phyloP scores from a whole-genome alignment of 2,329 filamentous ascomycete species.

The Ascochyta viciae-villosae region DNA sequence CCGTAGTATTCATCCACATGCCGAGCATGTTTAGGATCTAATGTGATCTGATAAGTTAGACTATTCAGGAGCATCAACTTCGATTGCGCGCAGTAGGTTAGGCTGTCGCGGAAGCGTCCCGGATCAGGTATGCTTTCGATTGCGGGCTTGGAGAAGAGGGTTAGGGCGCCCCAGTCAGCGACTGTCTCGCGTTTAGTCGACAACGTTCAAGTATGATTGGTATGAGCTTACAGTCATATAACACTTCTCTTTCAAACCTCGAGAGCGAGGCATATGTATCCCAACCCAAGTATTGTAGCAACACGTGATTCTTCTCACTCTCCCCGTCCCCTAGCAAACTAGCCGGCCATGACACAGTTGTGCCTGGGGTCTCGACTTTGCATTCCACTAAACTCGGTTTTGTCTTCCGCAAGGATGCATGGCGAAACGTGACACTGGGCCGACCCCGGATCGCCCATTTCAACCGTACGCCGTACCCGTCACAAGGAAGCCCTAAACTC shows the following conservation, averaged over 20 bases:
- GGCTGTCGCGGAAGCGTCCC: slow-evolving; percentile 8
- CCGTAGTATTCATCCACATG: slow-evolving; percentile 14
- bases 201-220: neutral
- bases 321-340: neutral
- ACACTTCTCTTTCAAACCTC: slow-evolving; percentile 9
- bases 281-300: slow-evolving; percentile 6
- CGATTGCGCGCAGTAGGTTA: slow-evolving; percentile 8
- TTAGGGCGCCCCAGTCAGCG: slow-evolving; percentile 16
- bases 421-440: slow-evolving; percentile 3
- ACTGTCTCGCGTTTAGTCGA: neutral
- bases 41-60: slow-evolving; percentile 14
- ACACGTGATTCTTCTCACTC: slow-evolving; percentile 1
- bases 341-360: neutral
- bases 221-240: slow-evolving; percentile 11
- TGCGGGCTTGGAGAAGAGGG: slow-evolving; percentile 7
- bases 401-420: slow-evolving; percentile 1
- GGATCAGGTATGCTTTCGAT: slow-evolving; percentile 5
- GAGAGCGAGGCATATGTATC: slow-evolving; percentile 1
- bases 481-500: slow-evolving; percentile 5
- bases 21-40: slow-evolving; percentile 8
- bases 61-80: slow-evolving; percentile 14
- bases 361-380: neutral
- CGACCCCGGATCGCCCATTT: slow-evolving; percentile 12
- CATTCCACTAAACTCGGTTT: neutral
- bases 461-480: slow-evolving; percentile 13